phyloP scores from a whole-genome alignment of 495 filamentous ascomycete genomes.

The Penicillium paradoxum region DNA sequence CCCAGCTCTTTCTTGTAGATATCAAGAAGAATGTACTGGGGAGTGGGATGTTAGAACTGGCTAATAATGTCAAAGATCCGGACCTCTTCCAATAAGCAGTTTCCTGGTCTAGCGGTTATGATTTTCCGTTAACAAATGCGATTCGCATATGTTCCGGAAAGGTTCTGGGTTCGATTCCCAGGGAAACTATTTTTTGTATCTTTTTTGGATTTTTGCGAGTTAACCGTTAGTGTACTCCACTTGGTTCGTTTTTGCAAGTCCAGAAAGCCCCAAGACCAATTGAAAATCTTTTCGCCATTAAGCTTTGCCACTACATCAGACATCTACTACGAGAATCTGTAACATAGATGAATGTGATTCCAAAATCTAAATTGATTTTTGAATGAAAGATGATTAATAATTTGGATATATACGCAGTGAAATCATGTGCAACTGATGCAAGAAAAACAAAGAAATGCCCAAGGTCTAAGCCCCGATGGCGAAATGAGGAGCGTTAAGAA shows the following conservation, averaged over 20 bases:
- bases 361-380: background rate
- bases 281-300: too few species aligned
- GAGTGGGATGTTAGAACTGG: too few species aligned
- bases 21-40: too few species aligned
- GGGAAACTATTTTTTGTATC: slow-evolving; percentile 15
- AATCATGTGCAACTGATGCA: background rate
- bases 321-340: too few species aligned
- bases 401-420: background rate
- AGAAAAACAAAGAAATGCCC: background rate
- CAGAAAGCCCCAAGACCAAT: background rate
- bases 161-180: slow-evolving; percentile 24
- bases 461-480: background rate
- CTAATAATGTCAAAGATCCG: background rate
- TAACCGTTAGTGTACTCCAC: background rate
- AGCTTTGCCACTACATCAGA: too few species aligned
- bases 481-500: slow-evolving; percentile 57
- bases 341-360: too few species aligned
- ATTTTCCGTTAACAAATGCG: slow-evolving; percentile 12
- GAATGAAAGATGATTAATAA: background rate
- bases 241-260: background rate
- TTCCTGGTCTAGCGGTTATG: slow-evolving; percentile 13
- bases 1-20: too few species aligned
- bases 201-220: background rate
- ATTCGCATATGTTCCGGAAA: slow-evolving; percentile 12
- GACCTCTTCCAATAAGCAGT: background rate